A percentile compares a stretch with the other conserved stretches of the same genome.
Conservation (phyloP, 2,329 filamentous ascomycete species). For the Beauveria medogensis region DNA sequence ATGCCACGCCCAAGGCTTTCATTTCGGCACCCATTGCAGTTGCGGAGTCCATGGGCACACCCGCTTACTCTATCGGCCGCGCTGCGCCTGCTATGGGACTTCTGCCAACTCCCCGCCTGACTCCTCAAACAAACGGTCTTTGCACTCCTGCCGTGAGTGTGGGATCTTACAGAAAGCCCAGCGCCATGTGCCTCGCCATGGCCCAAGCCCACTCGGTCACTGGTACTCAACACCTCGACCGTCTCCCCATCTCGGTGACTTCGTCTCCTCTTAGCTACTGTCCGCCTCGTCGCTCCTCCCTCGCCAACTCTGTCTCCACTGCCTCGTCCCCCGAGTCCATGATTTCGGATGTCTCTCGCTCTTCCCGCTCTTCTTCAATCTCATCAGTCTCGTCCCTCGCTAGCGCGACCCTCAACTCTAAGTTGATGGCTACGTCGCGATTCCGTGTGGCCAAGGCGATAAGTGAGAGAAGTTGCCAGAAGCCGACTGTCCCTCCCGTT, state of each 20-base stretch:
- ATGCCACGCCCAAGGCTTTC: constrained; percentile 34
- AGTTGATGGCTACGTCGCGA: constrained; percentile 52
- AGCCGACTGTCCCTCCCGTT: constrained; percentile 46
- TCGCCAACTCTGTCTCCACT: constrained; percentile 55
- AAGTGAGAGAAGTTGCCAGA: constrained; percentile 46
- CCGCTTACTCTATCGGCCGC: constrained; percentile 36
- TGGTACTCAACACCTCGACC: constrained; percentile 43
- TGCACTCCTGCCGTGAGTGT: constrained; percentile 54
- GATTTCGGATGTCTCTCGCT: constrained; percentile 54
- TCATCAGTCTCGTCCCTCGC: constrained; percentile 53
- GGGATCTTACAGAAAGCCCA: constrained; percentile 40
- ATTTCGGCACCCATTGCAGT: constrained; percentile 32
- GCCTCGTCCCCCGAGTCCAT: constrained; percentile 60
- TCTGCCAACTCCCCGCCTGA: constrained; percentile 51
- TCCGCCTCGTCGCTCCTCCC: constrained; percentile 49
- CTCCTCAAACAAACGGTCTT: constrained; percentile 46
- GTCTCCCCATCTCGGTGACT: constrained; percentile 39
- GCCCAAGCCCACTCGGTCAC: constrained; percentile 41
- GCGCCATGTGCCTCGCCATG: constrained; percentile 55
- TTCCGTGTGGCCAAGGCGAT: constrained; percentile 52
- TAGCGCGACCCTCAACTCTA: constrained; percentile 49
- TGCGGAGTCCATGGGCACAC: constrained; percentile 40
- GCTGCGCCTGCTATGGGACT: constrained; percentile 45
- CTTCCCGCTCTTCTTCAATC: constrained; percentile 57
- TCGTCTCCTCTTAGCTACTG: constrained; percentile 45